Evolutionary conservation across 1,139 yeast species (phyloP).

Genomic region (Zygoascus hellenicus): DNA sequence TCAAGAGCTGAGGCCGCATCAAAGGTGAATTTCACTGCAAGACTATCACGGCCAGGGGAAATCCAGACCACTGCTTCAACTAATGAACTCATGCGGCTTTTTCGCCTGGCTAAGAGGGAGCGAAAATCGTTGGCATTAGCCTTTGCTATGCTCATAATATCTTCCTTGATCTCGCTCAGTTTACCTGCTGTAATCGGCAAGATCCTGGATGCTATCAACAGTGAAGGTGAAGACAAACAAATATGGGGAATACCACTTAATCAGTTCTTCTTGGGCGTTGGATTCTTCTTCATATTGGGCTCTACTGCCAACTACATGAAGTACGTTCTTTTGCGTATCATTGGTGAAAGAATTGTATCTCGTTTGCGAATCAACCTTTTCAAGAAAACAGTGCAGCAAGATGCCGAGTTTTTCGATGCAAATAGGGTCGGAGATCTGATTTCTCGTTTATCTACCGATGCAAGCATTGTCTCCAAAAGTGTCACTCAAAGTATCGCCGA

Average conservation of each 20-base stretch:
- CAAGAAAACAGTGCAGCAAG: slow-evolving; percentile 73
- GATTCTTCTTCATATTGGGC: slow-evolving; percentile 58
- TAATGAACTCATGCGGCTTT: slow-evolving; percentile 46
- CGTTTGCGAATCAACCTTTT: slow-evolving; percentile 72
- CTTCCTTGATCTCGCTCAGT: slow-evolving; percentile 63
- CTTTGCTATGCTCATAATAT: slow-evolving; percentile 50
- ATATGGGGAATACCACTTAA: slow-evolving; percentile 46
- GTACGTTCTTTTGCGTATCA: slow-evolving; percentile 60
- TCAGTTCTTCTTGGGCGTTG: slow-evolving; percentile 45
- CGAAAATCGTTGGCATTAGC: slow-evolving; percentile 51
- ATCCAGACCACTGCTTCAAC: slow-evolving; percentile 32
- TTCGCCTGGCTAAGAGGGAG: slow-evolving; percentile 48
- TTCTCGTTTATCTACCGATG: slow-evolving; percentile 81
- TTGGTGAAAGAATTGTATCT: slow-evolving; percentile 85
- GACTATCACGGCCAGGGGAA: slow-evolving; percentile 24
- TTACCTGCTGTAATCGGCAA: slow-evolving; percentile 78
- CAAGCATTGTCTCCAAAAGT: slow-evolving; percentile 81
- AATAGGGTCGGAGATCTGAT: slow-evolving; percentile 93
- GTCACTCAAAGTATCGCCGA: slow-evolving; percentile 88
- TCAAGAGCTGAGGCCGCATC: slow-evolving; percentile 33
- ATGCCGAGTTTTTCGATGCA: slow-evolving; percentile 86
- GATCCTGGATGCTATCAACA: slow-evolving; percentile 55
- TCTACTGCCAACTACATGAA: slow-evolving; percentile 78
- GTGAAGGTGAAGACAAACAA: slow-evolving; percentile 32
- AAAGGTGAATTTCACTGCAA: slow-evolving; percentile 32